Base-by-base conservation (phyloP, 805 yeast species). In the Metschnikowia continentalis region DNA sequence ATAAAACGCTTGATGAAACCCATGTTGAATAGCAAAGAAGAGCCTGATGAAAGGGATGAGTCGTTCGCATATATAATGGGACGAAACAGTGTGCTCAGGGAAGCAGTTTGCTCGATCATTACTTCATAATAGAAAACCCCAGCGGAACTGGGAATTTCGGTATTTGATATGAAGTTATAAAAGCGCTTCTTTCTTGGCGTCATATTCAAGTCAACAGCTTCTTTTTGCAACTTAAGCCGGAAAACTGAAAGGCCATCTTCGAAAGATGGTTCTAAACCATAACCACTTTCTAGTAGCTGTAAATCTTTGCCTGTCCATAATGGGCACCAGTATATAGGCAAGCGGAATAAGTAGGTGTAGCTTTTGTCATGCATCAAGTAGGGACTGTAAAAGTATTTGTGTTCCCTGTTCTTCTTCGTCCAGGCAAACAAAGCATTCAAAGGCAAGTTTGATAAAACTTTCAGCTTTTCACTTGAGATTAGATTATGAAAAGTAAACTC, bases 81-180 rank as follows among this genome's bases (percentile, higher is more conserved):
- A 30, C 60, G 62, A 54, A 56, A 61, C 35, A 61, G 60, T 0
- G 75, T 65, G 11, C 69, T 61, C n/a, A 54, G 59, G 2, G 74
- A 64, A 30, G 67, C 60, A 14, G 61, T 63, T 55, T 74, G 78
- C 43, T 58, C 62, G 11, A 73, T 61, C 49, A 66, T 69, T 4
- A 71, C 66, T 52, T 74, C 78, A 54, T 72, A 74, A 54, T 74
- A 74, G 55, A 62, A 74, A 1, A 74, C 53, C 1, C 78, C 77
- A 2, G 68, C 60, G 3, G 68, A 58, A 3, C 69, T 60, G 15
- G 56, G 52, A 5, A 74, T 62, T 4, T 69, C 66, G 46, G 67
- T 66, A 49, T 74, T 71, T 13, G 74, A 55, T 22, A 74, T 66
- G 54, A 74, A 74, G 56, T 74, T 74, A 56, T 57, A 66, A 56